Conservation (phyloP, 2,329 filamentous ascomycete species). For the Colletotrichum acutatum region DNA sequence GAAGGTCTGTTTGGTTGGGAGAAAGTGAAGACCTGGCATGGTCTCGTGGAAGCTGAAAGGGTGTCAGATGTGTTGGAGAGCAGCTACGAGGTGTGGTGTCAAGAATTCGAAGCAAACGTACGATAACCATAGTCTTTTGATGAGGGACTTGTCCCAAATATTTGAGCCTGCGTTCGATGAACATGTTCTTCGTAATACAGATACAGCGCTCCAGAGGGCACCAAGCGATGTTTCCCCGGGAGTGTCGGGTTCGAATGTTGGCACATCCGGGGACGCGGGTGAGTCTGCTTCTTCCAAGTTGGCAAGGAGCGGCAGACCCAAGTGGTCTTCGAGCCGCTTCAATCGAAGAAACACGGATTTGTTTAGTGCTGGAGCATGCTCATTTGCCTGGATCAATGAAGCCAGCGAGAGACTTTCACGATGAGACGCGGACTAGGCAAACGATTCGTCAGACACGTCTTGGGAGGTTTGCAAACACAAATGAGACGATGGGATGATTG, state of each 20-base stretch:
- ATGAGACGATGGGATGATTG: constrained; percentile 6
- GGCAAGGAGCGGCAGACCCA: constrained; percentile 38
- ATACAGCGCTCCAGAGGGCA: constrained; percentile 45
- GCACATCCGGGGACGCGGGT: neutral
- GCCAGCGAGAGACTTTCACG: constrained; percentile 33
- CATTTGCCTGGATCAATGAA: constrained; percentile 31
- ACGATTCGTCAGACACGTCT: neutral
- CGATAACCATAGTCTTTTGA: constrained; percentile 49
- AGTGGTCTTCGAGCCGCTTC: constrained; percentile 41
- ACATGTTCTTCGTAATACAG: constrained; percentile 42
- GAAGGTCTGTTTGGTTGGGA: constrained; percentile 54
- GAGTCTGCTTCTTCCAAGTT: constrained; percentile 34
- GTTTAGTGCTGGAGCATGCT: constrained; percentile 32
- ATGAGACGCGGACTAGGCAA: constrained; percentile 31
- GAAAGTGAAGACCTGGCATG: constrained; percentile 57
- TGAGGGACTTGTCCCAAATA: constrained; percentile 46
- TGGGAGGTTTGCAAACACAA: neutral
- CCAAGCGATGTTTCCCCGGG: constrained; percentile 32
- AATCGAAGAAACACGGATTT: constrained; percentile 38
- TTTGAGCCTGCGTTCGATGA: constrained; percentile 38
- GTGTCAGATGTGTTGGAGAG: neutral
- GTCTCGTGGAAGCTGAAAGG: constrained; percentile 52
- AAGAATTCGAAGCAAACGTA: constrained; percentile 22
- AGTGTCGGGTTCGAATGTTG: constrained; percentile 3
- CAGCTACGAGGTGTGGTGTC: neutral